phyloP scores from a whole-genome alignment of 108 stramenopile genomes.

The Skeletonema tropicum region DNA sequence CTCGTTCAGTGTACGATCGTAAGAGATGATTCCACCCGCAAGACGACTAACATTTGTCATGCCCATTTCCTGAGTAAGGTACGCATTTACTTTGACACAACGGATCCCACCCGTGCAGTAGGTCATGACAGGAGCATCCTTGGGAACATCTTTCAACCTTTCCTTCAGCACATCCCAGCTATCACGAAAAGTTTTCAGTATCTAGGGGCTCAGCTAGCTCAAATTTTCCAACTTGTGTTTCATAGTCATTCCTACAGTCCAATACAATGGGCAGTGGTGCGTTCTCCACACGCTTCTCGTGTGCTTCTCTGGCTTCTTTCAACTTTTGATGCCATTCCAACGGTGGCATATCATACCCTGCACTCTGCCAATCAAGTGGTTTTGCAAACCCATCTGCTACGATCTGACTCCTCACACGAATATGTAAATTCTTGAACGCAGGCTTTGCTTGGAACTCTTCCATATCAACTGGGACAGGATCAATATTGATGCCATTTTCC shows the following conservation, averaged over 20 bases:
- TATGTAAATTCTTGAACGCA: constrained; percentile 89
- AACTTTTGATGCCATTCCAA: constrained; percentile 93
- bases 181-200: constrained; percentile 91
- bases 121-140: constrained; percentile 91
- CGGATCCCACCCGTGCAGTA: constrained; percentile 94
- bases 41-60: constrained; percentile 93
- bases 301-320: constrained; percentile 60
- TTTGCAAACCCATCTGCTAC: constrained; percentile 96
- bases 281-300: constrained; percentile 7
- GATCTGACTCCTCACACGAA: constrained; percentile 88
- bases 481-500: constrained; percentile 91
- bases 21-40: constrained; percentile 94
- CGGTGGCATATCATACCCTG: constrained; percentile 92
- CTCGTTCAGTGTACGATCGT: constrained; percentile 82
- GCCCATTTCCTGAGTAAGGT: constrained; percentile 92
- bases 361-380: constrained; percentile 84
- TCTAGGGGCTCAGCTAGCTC: constrained; percentile 87
- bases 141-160: constrained; percentile 77
- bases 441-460: constrained; percentile 73
- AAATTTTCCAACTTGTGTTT: constrained; percentile 92
- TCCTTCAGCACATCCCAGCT: constrained; percentile 87
- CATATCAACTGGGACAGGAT: constrained; percentile 69
- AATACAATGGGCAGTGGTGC: constrained; percentile 61
- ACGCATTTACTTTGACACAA: constrained; percentile 95
- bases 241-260: constrained; percentile 91